phyloP scores from a whole-genome alignment of 352 stramenopile species.

The Aphanomyces invadans region DNA sequence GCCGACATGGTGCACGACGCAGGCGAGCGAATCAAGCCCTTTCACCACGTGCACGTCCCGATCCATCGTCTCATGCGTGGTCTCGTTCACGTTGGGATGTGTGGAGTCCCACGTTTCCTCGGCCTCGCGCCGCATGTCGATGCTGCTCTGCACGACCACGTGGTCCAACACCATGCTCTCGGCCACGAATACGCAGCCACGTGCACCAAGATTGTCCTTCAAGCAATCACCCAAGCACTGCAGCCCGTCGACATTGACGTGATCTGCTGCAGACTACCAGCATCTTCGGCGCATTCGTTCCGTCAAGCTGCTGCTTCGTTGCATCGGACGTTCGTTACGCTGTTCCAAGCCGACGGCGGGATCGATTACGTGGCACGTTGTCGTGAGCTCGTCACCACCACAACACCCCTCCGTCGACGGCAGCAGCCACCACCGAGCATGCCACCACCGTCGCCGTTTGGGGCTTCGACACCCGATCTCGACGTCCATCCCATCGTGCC shows the following conservation, averaged over 20 bases:
- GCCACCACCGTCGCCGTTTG: too few relatives aligned
- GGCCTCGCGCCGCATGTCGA: slow-evolving; percentile 21
- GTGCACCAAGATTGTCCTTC: slow-evolving; percentile 46
- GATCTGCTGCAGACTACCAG: slow-evolving; percentile 10
- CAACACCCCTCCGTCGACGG: too few relatives aligned
- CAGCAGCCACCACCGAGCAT: too few relatives aligned
- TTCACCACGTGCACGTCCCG: slow-evolving; percentile 14
- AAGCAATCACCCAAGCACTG: slow-evolving; percentile 45
- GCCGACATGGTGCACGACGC: slow-evolving; percentile 25
- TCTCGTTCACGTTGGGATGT: slow-evolving; percentile 29
- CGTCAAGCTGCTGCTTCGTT: slow-evolving; percentile 36
- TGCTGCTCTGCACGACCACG: not conserved
- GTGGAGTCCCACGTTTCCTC: slow-evolving; percentile 32
- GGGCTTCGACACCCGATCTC: too few relatives aligned
- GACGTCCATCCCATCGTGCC: not conserved
- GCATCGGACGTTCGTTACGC: slow-evolving; percentile 44
- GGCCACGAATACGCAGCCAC: slow-evolving; percentile 31
- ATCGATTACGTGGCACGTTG: slow-evolving; percentile 48
- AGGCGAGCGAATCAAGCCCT: too few relatives aligned
- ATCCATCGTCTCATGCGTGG: slow-evolving; percentile 23
- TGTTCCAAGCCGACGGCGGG: slow-evolving; percentile 48
- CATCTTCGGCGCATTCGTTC: slow-evolving; percentile 42
- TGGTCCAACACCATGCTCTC: not conserved
- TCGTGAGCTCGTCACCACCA: not conserved
- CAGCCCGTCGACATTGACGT: slow-evolving; percentile 25